These are phyloP conservation scores for Apiotrichum domesticum DNA, from an alignment of 1,284 basidiomycete genomes.

Conservation along the genomic window DNA sequence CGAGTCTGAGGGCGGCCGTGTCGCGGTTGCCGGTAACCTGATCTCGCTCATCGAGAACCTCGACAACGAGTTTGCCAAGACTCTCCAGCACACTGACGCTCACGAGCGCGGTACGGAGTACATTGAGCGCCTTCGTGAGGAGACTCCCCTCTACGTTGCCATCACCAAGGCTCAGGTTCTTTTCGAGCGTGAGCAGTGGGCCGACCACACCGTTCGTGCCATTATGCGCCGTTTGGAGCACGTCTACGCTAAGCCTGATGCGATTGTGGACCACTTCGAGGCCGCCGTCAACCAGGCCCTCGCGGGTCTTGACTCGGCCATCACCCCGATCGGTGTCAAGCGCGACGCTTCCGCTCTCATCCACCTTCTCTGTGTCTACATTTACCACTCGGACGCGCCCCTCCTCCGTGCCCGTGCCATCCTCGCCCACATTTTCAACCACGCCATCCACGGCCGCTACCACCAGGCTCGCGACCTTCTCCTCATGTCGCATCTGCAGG, in stretches of 20 bases:
- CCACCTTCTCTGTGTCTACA: conserved; percentile 80
- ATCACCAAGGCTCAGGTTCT: conserved; percentile 87
- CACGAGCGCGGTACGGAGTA: conserved; percentile 86
- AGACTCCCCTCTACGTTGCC: conserved; percentile 87
- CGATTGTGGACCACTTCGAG: conserved; percentile 88
- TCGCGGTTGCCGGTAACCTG: conserved; percentile 73
- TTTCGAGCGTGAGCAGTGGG: conserved; percentile 72
- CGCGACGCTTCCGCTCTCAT: conserved; percentile 63
- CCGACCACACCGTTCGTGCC: conserved; percentile 76
- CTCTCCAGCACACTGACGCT: conserved; percentile 95
- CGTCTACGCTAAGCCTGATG: conserved; percentile 97
- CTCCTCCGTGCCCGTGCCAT: conserved; percentile 86
- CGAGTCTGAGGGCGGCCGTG: conserved; percentile 43
- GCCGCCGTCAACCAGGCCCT: conserved; percentile 51
- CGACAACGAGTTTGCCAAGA: conserved; percentile 98
- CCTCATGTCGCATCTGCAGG: conserved; percentile 97
- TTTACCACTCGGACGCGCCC: conserved; percentile 87
- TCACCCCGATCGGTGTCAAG: conserved; percentile 54
- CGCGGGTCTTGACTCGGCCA: conserved; percentile 55
- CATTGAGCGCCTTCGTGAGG: conserved; percentile 90
- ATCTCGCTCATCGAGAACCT: conserved; percentile 93
- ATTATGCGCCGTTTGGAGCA: conserved; percentile 95
- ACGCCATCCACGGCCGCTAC: conserved; percentile 94
- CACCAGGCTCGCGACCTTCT: conserved; percentile 97
- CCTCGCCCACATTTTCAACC: conserved; percentile 95